A percentile compares a stretch with the other conserved stretches of the same genome.
Conservation (phyloP, 1,284 basidiomycete species). For the Ustilago tritici region DNA sequence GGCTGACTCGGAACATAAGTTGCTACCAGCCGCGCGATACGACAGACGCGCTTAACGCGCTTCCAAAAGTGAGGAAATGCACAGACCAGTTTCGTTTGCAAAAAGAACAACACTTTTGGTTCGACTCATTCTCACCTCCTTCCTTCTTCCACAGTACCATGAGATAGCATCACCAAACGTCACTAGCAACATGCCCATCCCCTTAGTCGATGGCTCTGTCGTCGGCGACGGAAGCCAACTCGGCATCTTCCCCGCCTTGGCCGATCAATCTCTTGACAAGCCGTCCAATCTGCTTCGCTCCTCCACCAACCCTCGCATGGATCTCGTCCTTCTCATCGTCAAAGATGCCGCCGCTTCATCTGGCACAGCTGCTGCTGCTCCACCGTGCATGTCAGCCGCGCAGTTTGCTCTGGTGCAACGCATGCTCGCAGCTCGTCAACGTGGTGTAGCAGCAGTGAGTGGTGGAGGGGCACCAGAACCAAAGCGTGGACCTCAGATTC, state of each 20-base stretch:
- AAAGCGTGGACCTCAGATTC: constrained; percentile 41
- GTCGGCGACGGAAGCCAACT: constrained; percentile 43
- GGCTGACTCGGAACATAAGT: background rate
- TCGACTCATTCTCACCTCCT: constrained; percentile 4
- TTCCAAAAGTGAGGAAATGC: constrained; percentile 10
- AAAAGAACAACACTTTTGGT: constrained; percentile 16
- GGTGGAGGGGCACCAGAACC: constrained; percentile 31
- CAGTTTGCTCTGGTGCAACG: constrained; percentile 49
- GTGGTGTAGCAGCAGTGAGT: constrained; percentile 27
- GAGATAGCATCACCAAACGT: background rate
- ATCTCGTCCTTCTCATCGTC: constrained; percentile 45
- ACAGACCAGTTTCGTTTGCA: background rate
- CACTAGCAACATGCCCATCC: constrained; percentile 19
- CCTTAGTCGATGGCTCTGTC: constrained; percentile 33
- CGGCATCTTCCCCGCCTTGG: constrained; percentile 43
- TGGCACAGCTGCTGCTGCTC: constrained; percentile 17
- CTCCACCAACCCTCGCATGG: constrained; percentile 54
- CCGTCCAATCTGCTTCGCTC: constrained; percentile 29
- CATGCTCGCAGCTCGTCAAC: constrained; percentile 45
- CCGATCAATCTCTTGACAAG: constrained; percentile 38
- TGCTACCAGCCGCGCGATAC: background rate
- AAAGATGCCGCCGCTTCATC: constrained; percentile 29
- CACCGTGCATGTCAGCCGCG: constrained; percentile 45
- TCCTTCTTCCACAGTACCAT: background rate
- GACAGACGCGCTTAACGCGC: constrained; percentile 6